Evolutionary conservation across 2,329 filamentous ascomycete species (phyloP), one percentile per base, ranked within the genome.

Genomic region (Claviceps quebecensis): DNA sequence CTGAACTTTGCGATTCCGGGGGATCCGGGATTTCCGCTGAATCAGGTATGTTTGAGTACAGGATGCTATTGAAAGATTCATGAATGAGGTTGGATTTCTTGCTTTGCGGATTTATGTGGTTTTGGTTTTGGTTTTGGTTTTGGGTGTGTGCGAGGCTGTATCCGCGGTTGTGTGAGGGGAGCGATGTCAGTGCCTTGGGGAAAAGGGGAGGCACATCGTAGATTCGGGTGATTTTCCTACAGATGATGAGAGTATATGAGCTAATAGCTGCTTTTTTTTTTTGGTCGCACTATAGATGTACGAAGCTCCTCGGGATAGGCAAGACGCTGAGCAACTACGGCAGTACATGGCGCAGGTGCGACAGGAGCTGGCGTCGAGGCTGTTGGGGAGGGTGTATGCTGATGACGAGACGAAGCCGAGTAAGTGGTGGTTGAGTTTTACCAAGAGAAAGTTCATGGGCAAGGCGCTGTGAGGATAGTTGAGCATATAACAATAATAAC

Each of bases 381-480:
- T 98, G 71, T 71, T 96, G 65, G 85, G 86, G 49, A 80, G 90
- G 60, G 83, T 98, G 57, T 98, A 95, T 66, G 84, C 86, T 51
- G 89, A 90, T 72, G 68, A 79, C 65, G 69, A 90, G 74, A 68
- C 87, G 70, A 79, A 78, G 70, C 80, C 80, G 51, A 78, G 73
- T 69, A 80, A 94, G 81, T 97, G 91, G 87, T 98, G 93, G 93
- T 71, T 98, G 67, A 97, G 93, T 76, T 98, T 96, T 68, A 87
- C 87, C 50, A 97, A 97, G 83, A 84, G 93, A 72, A 96, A 96
- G 81, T 98, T 98, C 66, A 97, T 98, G 93, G 90, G 90, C 67
- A 97, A 97, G 81, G 79, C 80, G 59, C 73, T 93, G 70, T 90
- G 75, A 67, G 40, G 19, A 38, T 8, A 34, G 29, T 34, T 34